Base-by-base conservation (phyloP, 371 early-diverging fungal species). In the Lichtheimia ramosa region DNA sequence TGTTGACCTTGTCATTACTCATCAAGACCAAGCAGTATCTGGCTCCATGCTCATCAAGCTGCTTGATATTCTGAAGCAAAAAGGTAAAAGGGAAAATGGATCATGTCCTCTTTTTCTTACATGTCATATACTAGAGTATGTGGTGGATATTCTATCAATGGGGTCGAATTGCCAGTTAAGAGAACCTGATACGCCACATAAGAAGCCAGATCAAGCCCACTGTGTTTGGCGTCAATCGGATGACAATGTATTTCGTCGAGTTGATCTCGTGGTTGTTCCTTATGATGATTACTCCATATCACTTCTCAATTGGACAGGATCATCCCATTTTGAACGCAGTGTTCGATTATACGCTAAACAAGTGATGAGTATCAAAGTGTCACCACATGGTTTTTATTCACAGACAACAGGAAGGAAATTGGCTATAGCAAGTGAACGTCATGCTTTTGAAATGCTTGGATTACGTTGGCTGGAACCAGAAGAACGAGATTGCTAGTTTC, bases 301-400 rank as follows among this genome's bases (percentile, higher is more conserved):
- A n/a, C 41, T 67, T 8, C 56, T 67, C 12, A 63, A 58, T 10
- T 67, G 68, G 68, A 67, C 68, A 18, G 68, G 68, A 10, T 67
- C 68, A 10, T 53, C 43, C 2, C 54, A 67, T 24, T 67, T 67
- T 53, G 63, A 67, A 43, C 50, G 63, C 21, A 63, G 63, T 39
- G 43, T 67, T 14, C 62, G 68, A 1, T 43, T 67, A 1, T 63
- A 55, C 43, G 56, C 63, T 18, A 62, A 67, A 28, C 54, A 55
- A 16, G 60, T 40, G 24, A 41, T 39, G 28, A 27, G 53, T n/a
- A 20, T 63, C n/a, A 67, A 67, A 25, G 41, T 67, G 12, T 52
- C 59, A 0, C 56, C 59, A 14, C 63, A 63, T 28, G 68, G 68
- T 3, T 14, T 67, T 2, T 67, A 54, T 40, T 50, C 51, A 2